Conservation (phyloP, 2,329 filamentous ascomycete genomes). For the Fonsecaea monophora region DNA sequence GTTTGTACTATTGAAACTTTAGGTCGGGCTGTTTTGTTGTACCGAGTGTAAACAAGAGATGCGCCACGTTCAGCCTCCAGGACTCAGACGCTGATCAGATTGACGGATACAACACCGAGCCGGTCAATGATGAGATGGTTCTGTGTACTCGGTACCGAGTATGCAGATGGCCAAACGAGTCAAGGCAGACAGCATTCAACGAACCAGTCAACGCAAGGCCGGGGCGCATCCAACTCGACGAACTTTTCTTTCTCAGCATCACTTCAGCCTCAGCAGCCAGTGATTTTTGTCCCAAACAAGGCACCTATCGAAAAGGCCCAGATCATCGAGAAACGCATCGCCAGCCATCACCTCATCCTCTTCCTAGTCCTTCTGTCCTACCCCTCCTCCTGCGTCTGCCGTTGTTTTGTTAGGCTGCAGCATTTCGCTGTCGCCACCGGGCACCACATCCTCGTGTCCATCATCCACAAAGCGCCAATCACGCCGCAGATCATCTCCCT, state of each 20-base stretch:
- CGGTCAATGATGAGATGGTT: too few species aligned
- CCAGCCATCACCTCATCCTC: neutral
- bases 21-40: conserved; percentile 7
- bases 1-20: neutral
- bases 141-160: too few species aligned
- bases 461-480: conserved; percentile 6
- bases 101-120: too few species aligned
- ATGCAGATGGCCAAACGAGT: too few species aligned
- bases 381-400: too few species aligned
- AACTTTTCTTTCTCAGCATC: conserved; percentile 7
- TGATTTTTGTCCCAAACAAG: conserved; percentile 1
- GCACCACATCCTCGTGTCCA: neutral
- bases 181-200: conserved; percentile 8
- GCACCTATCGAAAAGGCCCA: neutral
- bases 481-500: neutral
- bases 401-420: conserved; percentile 8
- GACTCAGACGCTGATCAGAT: too few species aligned
- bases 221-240: neutral
- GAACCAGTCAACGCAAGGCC: neutral
- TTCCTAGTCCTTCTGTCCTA: too few species aligned
- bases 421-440: neutral
- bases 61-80: neutral
- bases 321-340: neutral
- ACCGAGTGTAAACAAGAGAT: neutral
- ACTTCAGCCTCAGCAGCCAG: conserved; percentile 8